Evolutionary conservation across 768 basidiomycete species (phyloP), one percentile per base, ranked within the genome.

Genomic region (Auriscalpium microsporum): DNA sequence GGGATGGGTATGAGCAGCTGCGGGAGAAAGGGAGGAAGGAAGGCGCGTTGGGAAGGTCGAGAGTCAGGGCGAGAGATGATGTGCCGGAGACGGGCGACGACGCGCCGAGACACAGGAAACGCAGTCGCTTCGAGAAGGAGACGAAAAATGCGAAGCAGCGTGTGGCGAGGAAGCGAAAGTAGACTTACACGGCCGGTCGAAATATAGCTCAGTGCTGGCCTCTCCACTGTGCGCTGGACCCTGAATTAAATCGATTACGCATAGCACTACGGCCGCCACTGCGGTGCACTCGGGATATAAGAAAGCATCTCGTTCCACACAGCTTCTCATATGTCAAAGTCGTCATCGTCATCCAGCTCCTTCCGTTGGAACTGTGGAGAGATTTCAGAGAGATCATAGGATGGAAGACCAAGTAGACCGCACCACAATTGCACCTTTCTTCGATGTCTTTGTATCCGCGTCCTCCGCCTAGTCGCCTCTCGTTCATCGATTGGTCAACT

Each of bases 1-100:
- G 74, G 0, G 90, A 91, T 65, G 92, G 89, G 10, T 94, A 94
- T 56, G 91, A 93, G 55, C 86, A 86, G 62, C 74, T 94, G 56
- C 72, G 90, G 61, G 72, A 78, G 65, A 79, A 75, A 59, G 82
- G 85, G 7, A 84, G 80, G 70, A 88, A 85, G 67, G 72, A 71
- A 45, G 74, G 77, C 59, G 75, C 81, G 1, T 68, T 92, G 33
- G 78, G 78, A 49, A 71, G 89, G 55, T 83, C 86, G 51, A 74
- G 84, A 40, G 61, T 63, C 45, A 68, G 74, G 49, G 53, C 58
- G 14, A 48, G 62, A 23, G 72, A 71, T 37, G 70, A 67, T 49
- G 56, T 61, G 14, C 68, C 68, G 35, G 68, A 64, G 10, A 8
- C 56, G 8, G 67, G 61, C 5, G 70, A 63, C 14, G 70, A 67